Percentiles rank a stretch among this genome's conserved stretches.
These are phyloP conservation scores for Chaetomium strumarium DNA, from an alignment of 2,329 filamentous ascomycete species.

Conservation along the genomic window DNA sequence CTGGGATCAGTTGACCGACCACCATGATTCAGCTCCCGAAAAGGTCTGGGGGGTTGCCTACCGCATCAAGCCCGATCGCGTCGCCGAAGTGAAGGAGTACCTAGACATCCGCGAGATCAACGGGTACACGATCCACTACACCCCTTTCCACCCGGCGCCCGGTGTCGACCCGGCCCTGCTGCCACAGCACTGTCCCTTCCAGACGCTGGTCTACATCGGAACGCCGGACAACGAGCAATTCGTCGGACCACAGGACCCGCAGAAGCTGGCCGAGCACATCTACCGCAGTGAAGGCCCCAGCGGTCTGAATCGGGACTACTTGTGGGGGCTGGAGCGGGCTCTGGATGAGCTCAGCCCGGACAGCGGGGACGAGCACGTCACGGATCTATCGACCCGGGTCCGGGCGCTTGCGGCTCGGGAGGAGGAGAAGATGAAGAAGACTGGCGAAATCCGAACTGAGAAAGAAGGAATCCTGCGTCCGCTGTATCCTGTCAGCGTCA, in stretches of 20 bases:
- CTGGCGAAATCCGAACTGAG: background rate
- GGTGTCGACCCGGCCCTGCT: conserved; percentile 20
- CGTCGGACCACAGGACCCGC: conserved; percentile 72
- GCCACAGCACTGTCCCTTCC: conserved; percentile 34
- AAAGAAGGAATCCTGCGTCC: background rate
- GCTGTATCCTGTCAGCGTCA: conserved; percentile 19
- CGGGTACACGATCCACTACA: conserved; percentile 90
- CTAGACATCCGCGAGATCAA: conserved; percentile 97
- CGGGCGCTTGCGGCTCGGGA: conserved; percentile 44
- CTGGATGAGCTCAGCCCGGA: conserved; percentile 66
- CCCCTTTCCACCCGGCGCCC: conserved; percentile 65
- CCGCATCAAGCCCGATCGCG: conserved; percentile 66
- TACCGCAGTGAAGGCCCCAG: conserved; percentile 71
- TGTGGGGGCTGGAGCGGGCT: conserved; percentile 72
- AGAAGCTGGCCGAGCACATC: conserved; percentile 75
- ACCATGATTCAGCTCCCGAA: conserved; percentile 54
- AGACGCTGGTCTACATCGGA: conserved; percentile 82
- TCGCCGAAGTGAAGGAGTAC: conserved; percentile 76
- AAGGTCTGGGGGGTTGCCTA: conserved; percentile 91
- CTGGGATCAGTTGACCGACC: conserved; percentile 72
- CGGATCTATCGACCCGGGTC: conserved; percentile 70
- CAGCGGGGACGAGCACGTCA: conserved; percentile 78
- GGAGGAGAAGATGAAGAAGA: conserved; percentile 12
- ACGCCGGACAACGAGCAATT: conserved; percentile 92
- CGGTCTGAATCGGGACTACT: conserved; percentile 84